Evolutionary conservation across 176 grass and related monocot species (phyloP).

Genomic region (Rhipidocladum racemiflorum): DNA sequence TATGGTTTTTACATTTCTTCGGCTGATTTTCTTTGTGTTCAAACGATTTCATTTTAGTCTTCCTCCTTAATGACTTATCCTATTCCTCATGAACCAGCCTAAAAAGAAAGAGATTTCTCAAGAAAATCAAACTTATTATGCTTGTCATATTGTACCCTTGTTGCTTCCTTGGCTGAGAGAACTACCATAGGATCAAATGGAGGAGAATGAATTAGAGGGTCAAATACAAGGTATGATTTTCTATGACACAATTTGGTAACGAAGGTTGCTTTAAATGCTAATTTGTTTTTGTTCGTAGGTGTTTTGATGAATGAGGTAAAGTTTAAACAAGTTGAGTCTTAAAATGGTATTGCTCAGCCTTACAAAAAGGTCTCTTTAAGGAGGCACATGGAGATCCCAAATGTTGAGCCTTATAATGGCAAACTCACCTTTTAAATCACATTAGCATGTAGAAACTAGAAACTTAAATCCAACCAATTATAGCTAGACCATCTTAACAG

Average conservation of each 20-base stretch:
- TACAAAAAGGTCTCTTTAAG: slow-evolving; percentile 14
- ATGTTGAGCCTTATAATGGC: background rate
- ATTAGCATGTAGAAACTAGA: slow-evolving; percentile 4
- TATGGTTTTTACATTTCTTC: too few species aligned
- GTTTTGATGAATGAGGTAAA: slow-evolving; percentile 30
- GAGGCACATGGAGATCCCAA: background rate
- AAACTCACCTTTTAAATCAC: background rate
- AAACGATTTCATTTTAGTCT: too few species aligned
- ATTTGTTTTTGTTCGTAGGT: slow-evolving; percentile 44
- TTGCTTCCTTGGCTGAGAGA: slow-evolving; percentile 71
- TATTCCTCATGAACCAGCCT: slow-evolving; percentile 41
- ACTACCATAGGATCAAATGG: slow-evolving; percentile 42
- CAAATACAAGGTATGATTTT: slow-evolving; percentile 58
- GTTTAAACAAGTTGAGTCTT: slow-evolving; percentile 45
- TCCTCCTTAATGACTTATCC: too few species aligned
- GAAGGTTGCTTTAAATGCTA: slow-evolving; percentile 11
- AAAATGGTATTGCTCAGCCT: too few species aligned
- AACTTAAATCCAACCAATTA: background rate
- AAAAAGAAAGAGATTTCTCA: slow-evolving; percentile 25
- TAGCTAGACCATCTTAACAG: background rate
- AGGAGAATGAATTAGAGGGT: slow-evolving; percentile 64
- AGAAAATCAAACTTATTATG: slow-evolving; percentile 38
- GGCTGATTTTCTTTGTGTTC: too few species aligned
- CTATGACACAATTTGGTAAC: background rate
- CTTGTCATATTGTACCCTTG: slow-evolving; percentile 33